Conservation (phyloP, 2,329 filamentous ascomycete species). For the Exophiala phaeomuriformis region DNA sequence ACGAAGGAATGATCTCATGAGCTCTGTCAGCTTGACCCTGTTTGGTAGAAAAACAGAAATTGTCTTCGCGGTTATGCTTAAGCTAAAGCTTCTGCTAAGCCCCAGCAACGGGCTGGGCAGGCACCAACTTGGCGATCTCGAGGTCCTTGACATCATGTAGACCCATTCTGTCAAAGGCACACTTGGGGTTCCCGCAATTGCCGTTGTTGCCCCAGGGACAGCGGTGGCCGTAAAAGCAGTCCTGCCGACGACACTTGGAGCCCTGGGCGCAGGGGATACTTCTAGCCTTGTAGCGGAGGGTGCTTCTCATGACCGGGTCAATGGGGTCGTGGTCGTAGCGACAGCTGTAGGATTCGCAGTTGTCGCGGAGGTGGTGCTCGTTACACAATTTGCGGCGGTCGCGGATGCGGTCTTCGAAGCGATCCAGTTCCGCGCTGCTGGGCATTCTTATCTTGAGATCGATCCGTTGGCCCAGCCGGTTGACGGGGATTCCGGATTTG, state of each 20-base stretch:
- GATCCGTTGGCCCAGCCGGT: constrained; percentile 42
- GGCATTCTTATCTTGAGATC: constrained; percentile 39
- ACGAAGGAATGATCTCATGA: too few species aligned
- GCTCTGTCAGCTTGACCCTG: too few species aligned
- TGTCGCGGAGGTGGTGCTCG: constrained; percentile 38
- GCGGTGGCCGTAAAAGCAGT: constrained; percentile 43
- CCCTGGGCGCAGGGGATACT: constrained; percentile 38
- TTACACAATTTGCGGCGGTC: constrained; percentile 44
- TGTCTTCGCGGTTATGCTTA: constrained; percentile 28
- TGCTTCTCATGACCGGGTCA: constrained; percentile 34
- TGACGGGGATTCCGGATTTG: constrained; percentile 38
- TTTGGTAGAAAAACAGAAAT: constrained; percentile 50
- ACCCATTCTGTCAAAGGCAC: constrained; percentile 15
- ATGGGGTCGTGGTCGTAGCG: constrained; percentile 43
- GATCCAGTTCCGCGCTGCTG: constrained; percentile 33
- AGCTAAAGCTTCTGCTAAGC: constrained; percentile 38
- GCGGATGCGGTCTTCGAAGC: constrained; percentile 36
- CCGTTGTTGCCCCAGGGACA: constrained; percentile 21
- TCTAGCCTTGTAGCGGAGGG: constrained; percentile 41
- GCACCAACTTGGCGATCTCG: constrained; percentile 20
- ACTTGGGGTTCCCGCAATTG: constrained; percentile 20
- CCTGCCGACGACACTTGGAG: constrained; percentile 36
- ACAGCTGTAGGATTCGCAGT: constrained; percentile 30
- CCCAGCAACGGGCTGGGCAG: constrained; percentile 3
- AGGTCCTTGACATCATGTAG: constrained; percentile 22